These are phyloP conservation scores for Xylariales sp. DNA, from an alignment of 2,329 filamentous ascomycete genomes.

Conservation along the genomic window DNA sequence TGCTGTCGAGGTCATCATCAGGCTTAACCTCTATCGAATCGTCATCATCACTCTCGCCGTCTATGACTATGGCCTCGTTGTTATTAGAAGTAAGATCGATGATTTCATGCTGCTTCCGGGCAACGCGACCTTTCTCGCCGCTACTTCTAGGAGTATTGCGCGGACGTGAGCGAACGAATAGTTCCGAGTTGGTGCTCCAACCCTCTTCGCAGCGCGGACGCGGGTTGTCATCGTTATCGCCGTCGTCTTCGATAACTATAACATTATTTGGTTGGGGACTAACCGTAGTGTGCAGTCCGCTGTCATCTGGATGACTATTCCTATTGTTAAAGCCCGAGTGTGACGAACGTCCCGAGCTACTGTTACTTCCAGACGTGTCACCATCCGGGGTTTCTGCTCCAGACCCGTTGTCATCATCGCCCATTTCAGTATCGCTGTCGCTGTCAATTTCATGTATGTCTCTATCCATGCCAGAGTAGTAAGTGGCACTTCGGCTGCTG, in stretches of 20 bases:
- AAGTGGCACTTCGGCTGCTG: neutral
- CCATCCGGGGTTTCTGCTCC: neutral
- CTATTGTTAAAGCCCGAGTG: neutral
- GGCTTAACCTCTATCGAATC: neutral
- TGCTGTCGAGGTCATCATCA: too few relatives aligned
- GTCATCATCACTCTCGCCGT: neutral
- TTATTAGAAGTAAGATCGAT: conserved; percentile 27
- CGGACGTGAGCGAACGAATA: conserved; percentile 31
- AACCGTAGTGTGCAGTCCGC: neutral
- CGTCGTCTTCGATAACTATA: conserved; percentile 28
- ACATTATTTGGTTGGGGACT: neutral
- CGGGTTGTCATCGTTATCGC: neutral
- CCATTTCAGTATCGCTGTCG: conserved; percentile 11
- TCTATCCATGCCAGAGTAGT: conserved; percentile 27
- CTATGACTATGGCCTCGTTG: neutral
- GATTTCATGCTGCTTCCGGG: neutral
- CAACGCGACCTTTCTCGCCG: neutral
- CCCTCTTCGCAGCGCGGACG: neutral
- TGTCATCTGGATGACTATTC: neutral
- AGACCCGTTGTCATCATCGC: conserved; percentile 5
- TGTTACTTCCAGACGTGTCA: neutral
- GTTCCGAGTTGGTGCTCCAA: neutral
- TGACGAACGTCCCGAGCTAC: neutral
- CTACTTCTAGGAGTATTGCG: neutral
- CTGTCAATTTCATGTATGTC: conserved; percentile 14